Conservation (phyloP, 257 asterid species). For the Solanum piurae region DNA sequence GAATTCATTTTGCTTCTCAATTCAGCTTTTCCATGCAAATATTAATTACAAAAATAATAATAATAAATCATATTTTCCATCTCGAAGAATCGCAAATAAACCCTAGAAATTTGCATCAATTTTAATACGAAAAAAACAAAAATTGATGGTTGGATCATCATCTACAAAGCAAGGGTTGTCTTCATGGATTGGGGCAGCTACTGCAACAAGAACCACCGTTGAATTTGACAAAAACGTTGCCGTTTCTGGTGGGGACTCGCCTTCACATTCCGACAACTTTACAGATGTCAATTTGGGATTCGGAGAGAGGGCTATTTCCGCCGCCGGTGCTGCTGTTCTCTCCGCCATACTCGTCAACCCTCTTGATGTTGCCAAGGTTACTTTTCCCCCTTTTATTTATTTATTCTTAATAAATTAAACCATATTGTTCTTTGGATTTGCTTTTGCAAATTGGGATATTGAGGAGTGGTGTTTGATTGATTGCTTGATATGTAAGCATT, state of each 20-base stretch:
- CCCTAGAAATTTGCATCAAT: neutral
- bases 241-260: neutral
- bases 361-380: constrained; percentile 78
- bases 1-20: constrained; percentile 2
- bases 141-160: constrained; percentile 38
- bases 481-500: neutral
- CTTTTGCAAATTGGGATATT: neutral
- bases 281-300: constrained; percentile 44
- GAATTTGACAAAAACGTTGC: constrained; percentile 22
- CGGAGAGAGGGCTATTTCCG: constrained; percentile 62
- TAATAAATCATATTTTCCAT: neutral
- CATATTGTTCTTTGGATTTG: neutral
- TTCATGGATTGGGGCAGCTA: constrained; percentile 44
- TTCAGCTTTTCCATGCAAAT: neutral
- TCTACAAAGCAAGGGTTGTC: constrained; percentile 39
- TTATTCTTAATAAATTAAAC: neutral
- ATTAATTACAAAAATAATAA: neutral
- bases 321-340: constrained; percentile 74
- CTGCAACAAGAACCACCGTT: constrained; percentile 24
- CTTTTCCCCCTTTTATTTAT: neutral
- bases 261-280: neutral
- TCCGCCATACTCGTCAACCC: constrained; percentile 80
- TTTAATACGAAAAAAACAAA: neutral
- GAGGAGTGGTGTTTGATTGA: neutral
- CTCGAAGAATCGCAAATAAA: neutral